Evolutionary conservation across 1,139 yeast genomes (phyloP).

Genomic region (Suhomyces terraborum): DNA sequence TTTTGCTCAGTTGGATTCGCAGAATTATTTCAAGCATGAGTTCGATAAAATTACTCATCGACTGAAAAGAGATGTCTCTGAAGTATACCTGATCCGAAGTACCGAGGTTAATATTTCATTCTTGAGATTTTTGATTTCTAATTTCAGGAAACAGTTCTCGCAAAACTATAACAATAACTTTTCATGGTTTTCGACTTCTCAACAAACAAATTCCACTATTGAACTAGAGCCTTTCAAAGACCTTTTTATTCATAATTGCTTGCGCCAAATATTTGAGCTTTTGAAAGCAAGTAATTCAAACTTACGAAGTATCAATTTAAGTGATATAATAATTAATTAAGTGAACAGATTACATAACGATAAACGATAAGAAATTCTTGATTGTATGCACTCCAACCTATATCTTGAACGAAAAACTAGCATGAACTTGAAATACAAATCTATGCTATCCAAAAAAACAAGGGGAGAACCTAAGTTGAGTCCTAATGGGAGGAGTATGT

Average conservation of each 20-base stretch:
- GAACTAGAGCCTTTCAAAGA: constrained; percentile 11
- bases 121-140: constrained; percentile 24
- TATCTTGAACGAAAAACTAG: too few species aligned
- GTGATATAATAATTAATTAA: constrained; percentile 11
- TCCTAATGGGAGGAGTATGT: background rate
- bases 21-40: constrained; percentile 23
- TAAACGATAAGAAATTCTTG: too few species aligned
- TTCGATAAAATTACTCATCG: constrained; percentile 15
- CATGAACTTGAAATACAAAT: background rate
- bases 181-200: constrained; percentile 14
- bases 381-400: too few species aligned
- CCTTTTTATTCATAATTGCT: constrained; percentile 14
- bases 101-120: constrained; percentile 21
- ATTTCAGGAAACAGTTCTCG: constrained; percentile 24
- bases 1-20: constrained; percentile 22
- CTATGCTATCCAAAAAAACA: background rate
- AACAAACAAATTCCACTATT: constrained; percentile 18
- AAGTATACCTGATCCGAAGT: constrained; percentile 8
- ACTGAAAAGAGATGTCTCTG: background rate
- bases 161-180: background rate
- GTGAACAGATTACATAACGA: background rate
- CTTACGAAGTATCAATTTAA: constrained; percentile 11
- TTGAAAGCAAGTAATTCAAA: constrained; percentile 7
- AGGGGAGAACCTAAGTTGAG: background rate
- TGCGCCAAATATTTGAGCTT: constrained; percentile 6